Conservation (phyloP, 2,329 filamentous ascomycete genomes). For the Fusarium newnesense region DNA sequence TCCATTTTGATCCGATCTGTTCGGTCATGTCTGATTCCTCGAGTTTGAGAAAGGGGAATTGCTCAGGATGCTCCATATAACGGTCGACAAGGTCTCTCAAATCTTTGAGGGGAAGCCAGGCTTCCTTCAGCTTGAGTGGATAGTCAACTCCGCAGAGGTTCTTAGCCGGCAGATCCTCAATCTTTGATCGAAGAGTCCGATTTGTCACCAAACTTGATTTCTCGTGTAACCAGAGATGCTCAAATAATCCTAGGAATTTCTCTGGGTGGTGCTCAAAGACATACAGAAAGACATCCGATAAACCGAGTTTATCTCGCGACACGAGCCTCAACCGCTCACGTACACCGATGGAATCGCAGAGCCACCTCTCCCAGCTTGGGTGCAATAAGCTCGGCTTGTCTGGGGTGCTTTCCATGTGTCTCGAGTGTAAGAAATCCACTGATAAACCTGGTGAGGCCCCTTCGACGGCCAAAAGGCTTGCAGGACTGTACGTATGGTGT, state of each 20-base stretch:
- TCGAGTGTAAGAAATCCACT: background rate
- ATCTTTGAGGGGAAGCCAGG: constrained; percentile 3
- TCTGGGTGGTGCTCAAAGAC: constrained; percentile 12
- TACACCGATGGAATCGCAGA: rapidly evolving
- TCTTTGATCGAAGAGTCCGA: background rate
- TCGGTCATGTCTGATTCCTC: background rate
- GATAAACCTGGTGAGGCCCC: rapidly evolving
- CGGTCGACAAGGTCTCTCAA: background rate
- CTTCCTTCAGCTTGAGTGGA: background rate
- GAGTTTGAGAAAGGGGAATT: constrained; percentile 31
- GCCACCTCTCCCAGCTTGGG: background rate
- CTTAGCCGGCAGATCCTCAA: background rate
- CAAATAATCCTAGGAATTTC: constrained; percentile 13
- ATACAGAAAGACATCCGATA: background rate
- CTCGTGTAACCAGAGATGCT: constrained; percentile 12
- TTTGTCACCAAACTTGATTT: background rate
- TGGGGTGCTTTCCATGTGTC: rapidly evolving
- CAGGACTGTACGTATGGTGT: rapidly evolving
- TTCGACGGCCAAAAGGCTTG: rapidly evolving
- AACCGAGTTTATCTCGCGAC: rapidly evolving
- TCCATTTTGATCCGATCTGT: background rate
- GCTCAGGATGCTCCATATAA: constrained; percentile 6
- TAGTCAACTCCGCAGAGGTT: constrained; percentile 4
- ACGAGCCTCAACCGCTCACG: background rate
- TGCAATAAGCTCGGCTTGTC: background rate